Percentiles rank a stretch among this genome's conserved stretches.
These are phyloP conservation scores for Hypomontagnella monticulosa DNA, from an alignment of 495 filamentous ascomycete species.

Conservation along the genomic window DNA sequence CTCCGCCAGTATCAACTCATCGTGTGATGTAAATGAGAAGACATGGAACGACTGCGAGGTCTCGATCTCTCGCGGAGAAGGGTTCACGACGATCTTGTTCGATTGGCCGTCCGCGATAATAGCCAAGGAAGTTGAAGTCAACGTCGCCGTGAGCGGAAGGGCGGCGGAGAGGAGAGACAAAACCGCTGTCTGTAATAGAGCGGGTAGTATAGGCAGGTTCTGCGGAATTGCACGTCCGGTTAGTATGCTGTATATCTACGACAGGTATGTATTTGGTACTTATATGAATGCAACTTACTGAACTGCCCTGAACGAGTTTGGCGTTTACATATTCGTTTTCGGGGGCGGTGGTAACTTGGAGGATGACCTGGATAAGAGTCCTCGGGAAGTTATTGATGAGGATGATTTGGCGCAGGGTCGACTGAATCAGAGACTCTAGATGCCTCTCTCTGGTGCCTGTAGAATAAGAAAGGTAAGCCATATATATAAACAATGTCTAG, in stretches of 20 bases:
- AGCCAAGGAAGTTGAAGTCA: constrained; percentile 70
- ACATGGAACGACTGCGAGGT: constrained; percentile 76
- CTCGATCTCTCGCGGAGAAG: constrained; percentile 63
- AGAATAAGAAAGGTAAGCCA: constrained; percentile 51
- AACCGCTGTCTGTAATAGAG: constrained; percentile 75
- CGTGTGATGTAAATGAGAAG: constrained; percentile 77
- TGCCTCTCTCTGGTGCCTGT: constrained; percentile 75
- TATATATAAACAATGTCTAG: constrained; percentile 46
- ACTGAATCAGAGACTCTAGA: constrained; percentile 74
- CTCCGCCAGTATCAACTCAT: constrained; percentile 78
- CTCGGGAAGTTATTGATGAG: constrained; percentile 74
- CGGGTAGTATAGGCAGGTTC: constrained; percentile 79
- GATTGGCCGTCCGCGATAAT: constrained; percentile 60
- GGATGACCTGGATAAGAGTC: constrained; percentile 70
- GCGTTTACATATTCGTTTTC: constrained; percentile 64
- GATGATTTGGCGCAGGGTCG: constrained; percentile 73
- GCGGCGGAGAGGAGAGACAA: constrained; percentile 80
- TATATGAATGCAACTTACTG: constrained; percentile 49
- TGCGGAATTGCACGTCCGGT: constrained; percentile 45
- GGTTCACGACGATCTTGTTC: constrained; percentile 60
- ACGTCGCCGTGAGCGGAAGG: constrained; percentile 75
- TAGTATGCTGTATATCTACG: constrained; percentile 28
- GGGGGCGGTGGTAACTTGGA: constrained; percentile 68
- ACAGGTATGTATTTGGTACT: not conserved
- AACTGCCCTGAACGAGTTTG: constrained; percentile 59